Base-by-base conservation (phyloP, 1,139 yeast species). In the Hemisphaericaspora xylofermentans region DNA sequence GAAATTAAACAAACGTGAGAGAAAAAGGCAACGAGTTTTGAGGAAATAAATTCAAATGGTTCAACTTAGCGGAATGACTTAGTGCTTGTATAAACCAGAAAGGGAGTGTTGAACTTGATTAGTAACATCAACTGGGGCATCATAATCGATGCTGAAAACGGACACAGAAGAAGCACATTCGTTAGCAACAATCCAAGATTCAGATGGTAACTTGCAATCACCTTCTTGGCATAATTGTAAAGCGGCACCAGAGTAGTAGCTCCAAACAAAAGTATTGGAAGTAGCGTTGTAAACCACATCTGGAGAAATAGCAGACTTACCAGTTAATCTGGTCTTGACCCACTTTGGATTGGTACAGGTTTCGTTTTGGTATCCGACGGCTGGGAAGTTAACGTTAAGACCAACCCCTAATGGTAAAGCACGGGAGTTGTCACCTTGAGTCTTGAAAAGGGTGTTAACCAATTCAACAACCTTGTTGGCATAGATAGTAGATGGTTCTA, bases 361-460 rank as follows among this genome's bases (percentile, higher is more conserved):
- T 46, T 62, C 66, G 44, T 61, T 48, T 36, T 51, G 49, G 55
- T 61, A 60, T 33, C 76, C 76, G 15, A 67, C 75, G n/a, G 52
- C 44, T 27, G 76, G 76, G 53, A 66, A 58, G 57, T 71, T 71
- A 42, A 71, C 73, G 48, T 66, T 68, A 40, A 69, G 46, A 46
- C 75, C 74, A 41, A 65, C 67, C 45, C 69, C 70, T 38, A 64
- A 43, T 33, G 76, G 75, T 51, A 71, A 61, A 38, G 66, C 60
- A 52, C 61, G 52, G 22, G 50, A 31, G 36, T 64, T 64, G 36
- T 48, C 54, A 45, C 68, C 66, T 48, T 63, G 65, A 35, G 58
- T 53, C 25, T 52, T 48, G 49, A 71, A 68, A 40, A 71, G 43
- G 35, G 55, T 53, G 38, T 60, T 49, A 34, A 69, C 70, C 25